Conservation (phyloP, 106 monocot genomes). For the Dendrobium chrysotoxum region DNA sequence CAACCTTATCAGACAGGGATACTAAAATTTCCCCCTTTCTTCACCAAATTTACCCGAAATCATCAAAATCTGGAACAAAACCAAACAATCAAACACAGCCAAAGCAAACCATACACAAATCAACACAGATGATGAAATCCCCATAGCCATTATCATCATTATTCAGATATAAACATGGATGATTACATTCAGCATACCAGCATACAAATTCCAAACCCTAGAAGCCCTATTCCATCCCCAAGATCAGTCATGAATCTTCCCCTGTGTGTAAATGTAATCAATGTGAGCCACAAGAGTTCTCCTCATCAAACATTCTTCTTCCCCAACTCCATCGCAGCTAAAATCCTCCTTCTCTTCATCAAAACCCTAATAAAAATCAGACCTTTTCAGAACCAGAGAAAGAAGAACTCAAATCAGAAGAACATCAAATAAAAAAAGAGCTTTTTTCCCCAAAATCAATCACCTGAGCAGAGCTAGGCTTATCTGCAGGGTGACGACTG, state of each 20-base stretch:
- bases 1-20: too few species aligned
- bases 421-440: not conserved
- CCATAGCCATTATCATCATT: not conserved
- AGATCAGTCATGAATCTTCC: not conserved
- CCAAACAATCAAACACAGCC: not conserved
- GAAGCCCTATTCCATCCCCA: not conserved
- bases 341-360: constrained; percentile 2
- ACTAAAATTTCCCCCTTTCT: too few species aligned
- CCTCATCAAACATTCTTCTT: constrained; percentile 25
- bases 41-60: not conserved
- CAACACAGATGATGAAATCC: not conserved
- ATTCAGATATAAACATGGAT: not conserved
- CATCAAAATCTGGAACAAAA: not conserved
- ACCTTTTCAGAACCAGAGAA: not conserved
- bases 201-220: not conserved
- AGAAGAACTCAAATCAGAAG: not conserved
- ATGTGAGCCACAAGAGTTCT: constrained; percentile 16
- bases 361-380: not conserved
- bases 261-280: constrained; percentile 24
- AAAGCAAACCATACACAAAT: not conserved
- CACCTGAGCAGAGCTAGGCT: not conserved
- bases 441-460: not conserved
- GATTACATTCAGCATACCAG: not conserved
- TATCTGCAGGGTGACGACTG: not conserved
- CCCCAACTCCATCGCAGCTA: constrained; percentile 15